Evolutionary conservation across 2,329 filamentous ascomycete genomes (phyloP).

Genomic region (Pseudogymnoascus sp.): DNA sequence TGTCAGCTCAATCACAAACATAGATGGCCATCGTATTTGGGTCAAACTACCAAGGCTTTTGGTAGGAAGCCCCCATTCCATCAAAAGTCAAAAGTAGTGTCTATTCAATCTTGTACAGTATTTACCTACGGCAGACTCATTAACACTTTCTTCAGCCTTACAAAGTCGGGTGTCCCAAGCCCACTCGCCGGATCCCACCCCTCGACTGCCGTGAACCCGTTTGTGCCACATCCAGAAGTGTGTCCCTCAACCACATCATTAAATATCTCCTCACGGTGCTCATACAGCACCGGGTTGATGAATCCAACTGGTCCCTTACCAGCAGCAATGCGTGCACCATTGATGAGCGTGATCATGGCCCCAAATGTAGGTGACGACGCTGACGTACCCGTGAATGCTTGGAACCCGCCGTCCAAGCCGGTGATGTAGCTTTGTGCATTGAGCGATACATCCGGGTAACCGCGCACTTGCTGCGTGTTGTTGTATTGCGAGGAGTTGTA

Average conservation of each 20-base stretch:
- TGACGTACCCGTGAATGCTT: conserved; percentile 20
- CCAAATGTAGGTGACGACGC: conserved; percentile 46
- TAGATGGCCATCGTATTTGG: not conserved
- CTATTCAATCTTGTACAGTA: not conserved
- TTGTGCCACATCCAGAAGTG: conserved; percentile 27
- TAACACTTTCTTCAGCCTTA: conserved; percentile 20
- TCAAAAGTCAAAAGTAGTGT: not conserved
- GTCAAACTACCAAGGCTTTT: not conserved
- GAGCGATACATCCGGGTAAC: conserved; percentile 23
- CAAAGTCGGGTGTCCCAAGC: conserved; percentile 26
- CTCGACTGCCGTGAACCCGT: conserved; percentile 24
- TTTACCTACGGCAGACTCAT: conserved; percentile 20
- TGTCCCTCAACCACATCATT: conserved; percentile 27
- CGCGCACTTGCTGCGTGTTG: conserved; percentile 21
- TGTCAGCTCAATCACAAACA: not conserved
- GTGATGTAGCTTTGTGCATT: conserved; percentile 22
- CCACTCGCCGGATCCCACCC: conserved; percentile 31
- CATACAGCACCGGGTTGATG: conserved; percentile 29
- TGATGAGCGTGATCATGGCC: conserved; percentile 39
- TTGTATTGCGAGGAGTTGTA: conserved; percentile 18
- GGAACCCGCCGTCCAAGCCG: conserved; percentile 17
- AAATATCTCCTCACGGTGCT: conserved; percentile 20
- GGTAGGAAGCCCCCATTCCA: not conserved
- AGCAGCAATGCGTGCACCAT: conserved; percentile 29
- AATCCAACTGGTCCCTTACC: conserved; percentile 31